These are phyloP conservation scores for Thelephora terrestris DNA, from an alignment of 1,284 basidiomycete genomes.

Conservation along the genomic window DNA sequence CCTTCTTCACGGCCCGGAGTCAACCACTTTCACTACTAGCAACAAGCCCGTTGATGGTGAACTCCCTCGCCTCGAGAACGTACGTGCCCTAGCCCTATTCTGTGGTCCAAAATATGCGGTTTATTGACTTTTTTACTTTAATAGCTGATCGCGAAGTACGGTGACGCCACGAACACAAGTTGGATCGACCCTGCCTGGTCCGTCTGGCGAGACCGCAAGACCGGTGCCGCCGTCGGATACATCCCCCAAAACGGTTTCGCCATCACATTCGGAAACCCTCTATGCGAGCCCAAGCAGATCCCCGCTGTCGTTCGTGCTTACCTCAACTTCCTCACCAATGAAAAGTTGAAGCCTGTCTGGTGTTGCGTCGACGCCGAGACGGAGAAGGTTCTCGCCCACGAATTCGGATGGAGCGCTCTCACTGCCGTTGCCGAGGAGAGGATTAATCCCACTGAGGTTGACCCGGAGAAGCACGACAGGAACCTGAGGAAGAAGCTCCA, in stretches of 20 bases:
- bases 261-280: slow-evolving; percentile 38
- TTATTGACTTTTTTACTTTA: neutral
- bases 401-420: slow-evolving; percentile 39
- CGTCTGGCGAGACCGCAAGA: slow-evolving; percentile 37
- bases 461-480: slow-evolving; percentile 31
- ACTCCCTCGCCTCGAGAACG: slow-evolving; percentile 25
- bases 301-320: slow-evolving; percentile 32
- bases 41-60: slow-evolving; percentile 15
- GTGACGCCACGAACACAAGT: slow-evolving; percentile 44
- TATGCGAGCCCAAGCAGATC: slow-evolving; percentile 35
- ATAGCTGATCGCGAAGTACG: slow-evolving; percentile 42
- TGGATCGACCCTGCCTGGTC: slow-evolving; percentile 47
- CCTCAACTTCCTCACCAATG: slow-evolving; percentile 22
- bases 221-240: slow-evolving; percentile 40
- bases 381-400: slow-evolving; percentile 35
- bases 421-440: slow-evolving; percentile 43
- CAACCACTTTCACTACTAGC: slow-evolving; percentile 19
- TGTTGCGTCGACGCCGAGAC: slow-evolving; percentile 34
- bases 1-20: slow-evolving; percentile 23
- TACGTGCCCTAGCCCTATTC: slow-evolving; percentile 10
- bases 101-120: neutral
- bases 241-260: slow-evolving; percentile 27
- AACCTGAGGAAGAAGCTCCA: slow-evolving; percentile 37
- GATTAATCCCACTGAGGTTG: slow-evolving; percentile 32
- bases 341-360: slow-evolving; percentile 42